These are phyloP conservation scores for Anthracocystis setariae DNA, from an alignment of 1,284 basidiomycete species.

Conservation along the genomic window DNA sequence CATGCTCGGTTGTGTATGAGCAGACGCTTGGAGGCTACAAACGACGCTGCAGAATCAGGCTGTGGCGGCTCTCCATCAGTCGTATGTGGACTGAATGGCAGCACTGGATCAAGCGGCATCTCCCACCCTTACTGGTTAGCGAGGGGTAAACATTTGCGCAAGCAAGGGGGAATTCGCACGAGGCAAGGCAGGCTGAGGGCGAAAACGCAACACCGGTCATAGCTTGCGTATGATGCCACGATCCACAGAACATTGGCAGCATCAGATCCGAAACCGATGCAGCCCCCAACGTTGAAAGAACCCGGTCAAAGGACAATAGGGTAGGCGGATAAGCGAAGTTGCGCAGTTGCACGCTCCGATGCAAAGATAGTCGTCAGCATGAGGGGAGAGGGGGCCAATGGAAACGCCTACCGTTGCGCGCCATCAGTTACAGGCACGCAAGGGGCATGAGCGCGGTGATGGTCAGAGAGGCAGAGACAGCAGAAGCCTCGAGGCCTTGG, in stretches of 20 bases:
- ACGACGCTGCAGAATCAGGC: neutral
- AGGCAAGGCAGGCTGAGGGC: neutral
- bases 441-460: conserved; percentile 34
- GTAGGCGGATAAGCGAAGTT: no score
- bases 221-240: no score
- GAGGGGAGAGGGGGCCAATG: no score
- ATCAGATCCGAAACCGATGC: no score
- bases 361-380: no score
- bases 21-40: no score
- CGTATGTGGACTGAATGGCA: neutral
- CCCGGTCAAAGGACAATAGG: no score
- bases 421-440: conserved; percentile 19
- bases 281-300: no score
- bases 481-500: no score
- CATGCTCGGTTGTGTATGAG: conserved; percentile 1
- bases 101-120: neutral
- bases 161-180: conserved; percentile 2
- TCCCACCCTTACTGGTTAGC: neutral
- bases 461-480: neutral
- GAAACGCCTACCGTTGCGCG: no score
- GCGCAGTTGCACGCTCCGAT: no score
- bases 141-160: conserved; percentile 1
- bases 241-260: no score
- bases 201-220: neutral
- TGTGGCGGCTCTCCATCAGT: conserved; percentile 2